phyloP scores from a whole-genome alignment of 495 filamentous ascomycete genomes.

The Neurospora sp. region DNA sequence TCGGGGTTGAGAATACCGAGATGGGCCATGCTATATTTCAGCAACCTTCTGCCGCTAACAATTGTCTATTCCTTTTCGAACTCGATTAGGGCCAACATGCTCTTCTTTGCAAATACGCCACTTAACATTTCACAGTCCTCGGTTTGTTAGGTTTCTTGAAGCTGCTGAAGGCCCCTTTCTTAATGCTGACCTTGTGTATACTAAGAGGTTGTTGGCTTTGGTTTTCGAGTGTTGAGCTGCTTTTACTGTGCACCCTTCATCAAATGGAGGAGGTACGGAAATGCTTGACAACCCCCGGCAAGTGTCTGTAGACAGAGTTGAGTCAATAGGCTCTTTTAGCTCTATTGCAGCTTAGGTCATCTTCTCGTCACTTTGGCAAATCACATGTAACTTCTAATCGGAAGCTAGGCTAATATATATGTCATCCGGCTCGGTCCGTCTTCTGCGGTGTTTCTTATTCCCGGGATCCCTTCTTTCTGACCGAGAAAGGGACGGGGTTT shows the following conservation, averaged over 20 bases:
- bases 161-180: no score
- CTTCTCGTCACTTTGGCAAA: not conserved
- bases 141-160: no score
- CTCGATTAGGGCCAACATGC: not conserved
- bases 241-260: no score
- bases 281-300: no score
- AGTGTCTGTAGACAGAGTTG: not conserved
- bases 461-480: not conserved
- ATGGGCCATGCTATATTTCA: not conserved
- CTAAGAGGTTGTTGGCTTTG: no score
- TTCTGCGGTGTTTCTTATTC: not conserved
- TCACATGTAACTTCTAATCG: not conserved
- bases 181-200: no score
- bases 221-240: no score
- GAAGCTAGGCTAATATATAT: not conserved
- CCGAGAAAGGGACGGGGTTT: not conserved
- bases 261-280: no score
- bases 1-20: not conserved
- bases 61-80: not conserved
- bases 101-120: no score
- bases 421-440: not conserved
- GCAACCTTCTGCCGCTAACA: not conserved
- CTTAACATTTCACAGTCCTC: no score
- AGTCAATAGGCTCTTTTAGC: not conserved
- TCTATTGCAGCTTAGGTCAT: not conserved